Conservation (phyloP, 2,329 filamentous ascomycete species). For the Clonostachys rosea region DNA sequence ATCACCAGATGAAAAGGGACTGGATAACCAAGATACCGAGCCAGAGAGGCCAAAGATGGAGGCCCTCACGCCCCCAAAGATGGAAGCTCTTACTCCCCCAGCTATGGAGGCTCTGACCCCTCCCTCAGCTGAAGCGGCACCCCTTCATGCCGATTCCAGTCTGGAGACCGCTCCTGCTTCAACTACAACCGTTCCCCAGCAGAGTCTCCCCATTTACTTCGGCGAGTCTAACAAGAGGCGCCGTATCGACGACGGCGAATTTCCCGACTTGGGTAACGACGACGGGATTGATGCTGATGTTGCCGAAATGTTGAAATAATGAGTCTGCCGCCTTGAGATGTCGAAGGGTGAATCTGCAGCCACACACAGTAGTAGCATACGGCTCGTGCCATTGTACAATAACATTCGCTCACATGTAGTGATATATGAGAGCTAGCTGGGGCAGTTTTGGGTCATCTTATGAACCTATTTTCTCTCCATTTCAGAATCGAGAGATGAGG, state of each 20-base stretch:
- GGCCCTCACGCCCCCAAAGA: constrained; percentile 58
- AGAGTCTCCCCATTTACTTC: constrained; percentile 40
- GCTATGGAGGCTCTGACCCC: constrained; percentile 11
- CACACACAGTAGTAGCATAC: too few relatives aligned
- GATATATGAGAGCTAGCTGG: too few relatives aligned
- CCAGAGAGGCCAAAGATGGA: constrained; percentile 67
- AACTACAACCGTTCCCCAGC: constrained; percentile 29
- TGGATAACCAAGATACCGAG: constrained; percentile 46
- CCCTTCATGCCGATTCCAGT: not conserved
- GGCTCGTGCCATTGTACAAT: too few relatives aligned
- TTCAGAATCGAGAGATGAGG: too few relatives aligned
- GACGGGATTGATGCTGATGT: constrained; percentile 54
- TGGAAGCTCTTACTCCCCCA: constrained; percentile 11
- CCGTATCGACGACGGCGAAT: constrained; percentile 44
- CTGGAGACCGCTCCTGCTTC: not conserved
- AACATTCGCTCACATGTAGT: too few relatives aligned
- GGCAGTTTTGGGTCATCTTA: too few relatives aligned
- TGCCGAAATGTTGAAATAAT: constrained; percentile 44
- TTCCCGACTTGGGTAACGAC: constrained; percentile 48
- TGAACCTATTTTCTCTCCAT: too few relatives aligned
- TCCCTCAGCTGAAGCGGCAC: constrained; percentile 10
- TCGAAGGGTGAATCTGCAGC: too few relatives aligned
- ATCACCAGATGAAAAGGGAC: constrained; percentile 33
- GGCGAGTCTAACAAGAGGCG: constrained; percentile 54
- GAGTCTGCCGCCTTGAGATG: too few relatives aligned